A percentile compares a stretch with the other conserved stretches of the same genome.
Conservation (phyloP, 1,139 yeast genomes). For the Pichia sp. region DNA sequence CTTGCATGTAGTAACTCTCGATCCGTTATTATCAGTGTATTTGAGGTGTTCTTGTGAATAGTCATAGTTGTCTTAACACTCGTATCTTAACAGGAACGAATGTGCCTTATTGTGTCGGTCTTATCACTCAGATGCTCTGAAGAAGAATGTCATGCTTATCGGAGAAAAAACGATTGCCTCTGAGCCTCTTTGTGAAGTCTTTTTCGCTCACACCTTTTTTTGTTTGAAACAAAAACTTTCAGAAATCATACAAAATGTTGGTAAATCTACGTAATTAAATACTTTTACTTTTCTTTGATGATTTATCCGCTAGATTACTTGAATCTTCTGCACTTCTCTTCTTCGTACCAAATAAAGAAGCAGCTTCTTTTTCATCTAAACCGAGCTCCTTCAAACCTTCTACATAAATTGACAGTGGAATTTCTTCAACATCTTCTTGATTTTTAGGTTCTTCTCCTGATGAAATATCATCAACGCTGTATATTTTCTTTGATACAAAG, state of each 20-base stretch:
- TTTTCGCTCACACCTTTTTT: no score
- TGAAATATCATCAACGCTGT: slow-evolving; percentile 35
- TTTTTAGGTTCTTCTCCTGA: slow-evolving; percentile 23
- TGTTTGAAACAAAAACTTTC: no score
- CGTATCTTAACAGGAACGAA: no score
- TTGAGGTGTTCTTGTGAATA: slow-evolving; percentile 12
- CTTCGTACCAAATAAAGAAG: slow-evolving; percentile 7
- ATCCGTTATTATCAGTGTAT: slow-evolving; percentile 26
- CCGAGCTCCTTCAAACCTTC: slow-evolving; percentile 73
- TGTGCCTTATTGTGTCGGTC: no score
- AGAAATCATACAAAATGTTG: no score
- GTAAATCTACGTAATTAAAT: no score
- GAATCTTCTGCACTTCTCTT: background rate
- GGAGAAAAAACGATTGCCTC: no score
- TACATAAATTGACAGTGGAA: slow-evolving; percentile 51
- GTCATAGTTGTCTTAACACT: no score
- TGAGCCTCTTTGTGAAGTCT: no score
- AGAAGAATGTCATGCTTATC: no score
- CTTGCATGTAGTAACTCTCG: slow-evolving; percentile 15
- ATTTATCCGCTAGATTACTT: background rate
- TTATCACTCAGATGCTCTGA: no score
- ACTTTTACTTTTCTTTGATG: background rate
- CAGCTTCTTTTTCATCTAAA: slow-evolving; percentile 49
- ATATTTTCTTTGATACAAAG: slow-evolving; percentile 58
- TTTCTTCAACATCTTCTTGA: slow-evolving; percentile 1